Base-by-base conservation (phyloP, 257 asterid genomes). In the Sherardia arvensis region DNA sequence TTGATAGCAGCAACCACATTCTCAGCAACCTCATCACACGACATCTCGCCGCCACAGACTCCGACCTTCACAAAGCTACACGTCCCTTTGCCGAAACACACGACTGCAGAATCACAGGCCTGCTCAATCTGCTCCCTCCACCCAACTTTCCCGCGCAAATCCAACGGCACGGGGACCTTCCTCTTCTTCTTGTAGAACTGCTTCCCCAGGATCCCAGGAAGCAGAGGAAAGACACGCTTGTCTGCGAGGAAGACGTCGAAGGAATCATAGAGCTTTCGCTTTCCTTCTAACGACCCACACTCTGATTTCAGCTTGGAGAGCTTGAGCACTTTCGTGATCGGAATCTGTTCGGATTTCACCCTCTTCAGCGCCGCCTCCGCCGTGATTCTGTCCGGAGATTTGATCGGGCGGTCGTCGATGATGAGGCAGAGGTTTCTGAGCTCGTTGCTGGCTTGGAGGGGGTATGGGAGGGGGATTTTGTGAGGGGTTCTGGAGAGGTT, bases 91-190 rank as follows among this genome's bases (percentile, higher is more conserved):
- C 97, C 85, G 60, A 87, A 80, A 64, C 94, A 78, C 84, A 74
- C 69, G 78, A 91, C 66, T 56, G 83, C 71, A 53, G 94, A 81
- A 8, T 33, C 48, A 12, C 73, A 74, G 0, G 87, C 88, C 60
- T 25, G 71, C 26, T 83, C 95, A 2, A 88, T 79, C 84, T 85
- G 94, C 77, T 85, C 95, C 75, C 77, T 86, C 98, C 91, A 91
- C 3, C 51, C 72, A 33, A 84, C 68, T 22, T 70, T 79, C 5
- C 73, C 71, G 28, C 69, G 77, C 69, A 91, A 70, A 3, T 84
- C 86, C 69, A 87, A 77, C 1, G 91, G 87, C 71, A 84, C 79
- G 25, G 91, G 88, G 29, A 87, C 73, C 60, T 80, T 88, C 53
- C 73, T 83, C 88, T 76, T 90, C 71, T 85, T 87, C 72, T 71